Base-by-base conservation (phyloP, 1,139 yeast genomes). In the Nakaseomyces bracarensis region DNA sequence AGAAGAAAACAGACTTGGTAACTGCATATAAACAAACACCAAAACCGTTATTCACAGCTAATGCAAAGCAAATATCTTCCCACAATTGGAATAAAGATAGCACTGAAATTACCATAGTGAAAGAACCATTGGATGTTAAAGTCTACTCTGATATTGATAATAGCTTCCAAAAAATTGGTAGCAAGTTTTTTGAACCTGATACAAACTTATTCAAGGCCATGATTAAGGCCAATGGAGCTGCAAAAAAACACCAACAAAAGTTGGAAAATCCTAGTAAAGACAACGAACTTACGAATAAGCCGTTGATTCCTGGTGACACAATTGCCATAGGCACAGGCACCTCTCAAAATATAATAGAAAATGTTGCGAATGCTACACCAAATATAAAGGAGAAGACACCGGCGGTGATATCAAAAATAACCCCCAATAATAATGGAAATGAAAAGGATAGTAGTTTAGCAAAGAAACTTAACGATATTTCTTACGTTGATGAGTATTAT, bases 401-500 rank as follows among this genome's bases (percentile, higher is more conserved):
- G n/a, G n/a, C n/a, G n/a, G n/a, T n/a, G n/a, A n/a, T n/a, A n/a
- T n/a, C n/a, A n/a, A n/a, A n/a, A n/a, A n/a, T n/a, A n/a, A n/a
- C n/a, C n/a, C n/a, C n/a, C n/a, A n/a, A n/a, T n/a, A n/a, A n/a
- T n/a, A n/a, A n/a, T n/a, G n/a, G n/a, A 5, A 2, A 27, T 14
- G 18, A 14, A 14, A 27, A 27, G 10, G 10, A 14, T 13, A 10
- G 10, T 11, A 7, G 6, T 4, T 14, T 14, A 6, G 2, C 14
- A 5, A 18, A 27, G 4, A 18, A 27, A 1, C 5, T 10, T 8
- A 9, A 48, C 38, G 71, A 69, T 38, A 68, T 68, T 36, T 59
- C 68, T 30, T 68, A 64, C 31, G 71, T 71, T 38, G 81, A 77
- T 23, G 76, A 82, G 38, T 95, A 91, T 2, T 93, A 89, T 63